Base-by-base conservation (phyloP, 371 early-diverging fungal genomes). In the Mucor circinelloides region DNA sequence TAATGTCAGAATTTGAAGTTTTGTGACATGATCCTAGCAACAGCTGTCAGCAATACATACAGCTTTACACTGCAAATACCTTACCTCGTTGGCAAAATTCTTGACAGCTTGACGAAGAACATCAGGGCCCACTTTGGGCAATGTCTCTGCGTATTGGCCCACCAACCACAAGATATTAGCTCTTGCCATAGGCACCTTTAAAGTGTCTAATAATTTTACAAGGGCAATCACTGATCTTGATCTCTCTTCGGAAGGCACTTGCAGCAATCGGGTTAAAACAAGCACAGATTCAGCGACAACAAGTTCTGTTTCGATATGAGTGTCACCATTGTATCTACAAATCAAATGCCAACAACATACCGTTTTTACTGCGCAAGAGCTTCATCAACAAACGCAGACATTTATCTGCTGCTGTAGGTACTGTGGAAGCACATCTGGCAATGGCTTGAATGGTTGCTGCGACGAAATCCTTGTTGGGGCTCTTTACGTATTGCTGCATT, bases 151-250 rank as follows among this genome's bases (percentile, higher is more conserved):
- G 68, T 94, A 89, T 68, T 94, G 93, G 15, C 95, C 94, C 10
- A 94, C 88, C 28, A 96, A 78, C 95, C 95, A 94, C 48, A 94
- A 79, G 40, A 96, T 90, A 40, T 89, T 90, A 21, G 95, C 92
- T 25, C 93, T 80, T 0, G 87, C 85, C 70, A 76, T 81, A 5
- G 91, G 88, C 2, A 89, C 87, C 12, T 88, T 80, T 58, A 93
- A 88, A 10, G 83, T 81, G 67, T 91, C 91, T 40, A 91, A 71
- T 23, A 87, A 60, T 59, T 89, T 89, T 27, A 90, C 83, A 25
- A 93, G 85, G 6, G 85, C 84, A 36, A 85, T 84, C 28, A 94
- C 88, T 38, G 89, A 83, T 31, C 69, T 77, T 9, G 79, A 79
- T 59, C 80, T 81, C 36, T 88, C 82, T 19, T 80, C 79, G 7